Conservation (phyloP, 2,329 filamentous ascomycete genomes). For the Neoarthrinium moseri region DNA sequence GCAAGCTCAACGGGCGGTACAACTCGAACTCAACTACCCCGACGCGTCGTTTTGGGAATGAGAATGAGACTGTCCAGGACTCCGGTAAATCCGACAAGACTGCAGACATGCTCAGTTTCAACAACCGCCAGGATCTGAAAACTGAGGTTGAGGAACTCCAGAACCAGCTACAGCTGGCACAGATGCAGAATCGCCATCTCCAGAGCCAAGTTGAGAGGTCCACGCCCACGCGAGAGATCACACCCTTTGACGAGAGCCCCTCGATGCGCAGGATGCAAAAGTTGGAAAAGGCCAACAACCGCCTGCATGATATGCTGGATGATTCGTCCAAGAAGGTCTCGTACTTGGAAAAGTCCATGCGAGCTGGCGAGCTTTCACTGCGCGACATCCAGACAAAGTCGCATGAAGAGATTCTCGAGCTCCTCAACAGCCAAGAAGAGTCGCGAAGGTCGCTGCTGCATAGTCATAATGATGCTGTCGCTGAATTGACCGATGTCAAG, state of each 20-base stretch:
- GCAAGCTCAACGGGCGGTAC: slow-evolving; percentile 52
- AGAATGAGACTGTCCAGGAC: slow-evolving; percentile 63
- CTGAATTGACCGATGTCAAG: slow-evolving; percentile 84
- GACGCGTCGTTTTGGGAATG: slow-evolving; percentile 66
- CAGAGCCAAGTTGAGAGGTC: slow-evolving; percentile 79
- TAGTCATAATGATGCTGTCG: slow-evolving; percentile 80
- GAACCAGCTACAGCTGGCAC: slow-evolving; percentile 87
- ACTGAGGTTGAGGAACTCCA: slow-evolving; percentile 89
- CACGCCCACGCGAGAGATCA: slow-evolving; percentile 59
- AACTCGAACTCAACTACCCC: slow-evolving; percentile 79
- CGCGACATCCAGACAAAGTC: slow-evolving; percentile 91
- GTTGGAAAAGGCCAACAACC: slow-evolving; percentile 86
- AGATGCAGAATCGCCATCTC: slow-evolving; percentile 94
- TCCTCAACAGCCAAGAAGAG: slow-evolving; percentile 91
- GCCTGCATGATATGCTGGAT: slow-evolving; percentile 90
- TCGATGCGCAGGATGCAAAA: slow-evolving; percentile 82
- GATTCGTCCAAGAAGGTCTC: slow-evolving; percentile 93
- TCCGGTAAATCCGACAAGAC: slow-evolving; percentile 84
- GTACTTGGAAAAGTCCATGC: slow-evolving; percentile 80
- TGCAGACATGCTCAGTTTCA: slow-evolving; percentile 78
- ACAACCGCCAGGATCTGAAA: slow-evolving; percentile 87
- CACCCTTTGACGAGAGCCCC: slow-evolving; percentile 69
- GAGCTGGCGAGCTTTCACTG: slow-evolving; percentile 81
- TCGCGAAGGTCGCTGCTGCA: slow-evolving; percentile 79
- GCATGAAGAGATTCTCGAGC: slow-evolving; percentile 89